These are phyloP conservation scores for Chlamydomonas incerta DNA, from an alignment of 139 green algal species.

Conservation along the genomic window DNA sequence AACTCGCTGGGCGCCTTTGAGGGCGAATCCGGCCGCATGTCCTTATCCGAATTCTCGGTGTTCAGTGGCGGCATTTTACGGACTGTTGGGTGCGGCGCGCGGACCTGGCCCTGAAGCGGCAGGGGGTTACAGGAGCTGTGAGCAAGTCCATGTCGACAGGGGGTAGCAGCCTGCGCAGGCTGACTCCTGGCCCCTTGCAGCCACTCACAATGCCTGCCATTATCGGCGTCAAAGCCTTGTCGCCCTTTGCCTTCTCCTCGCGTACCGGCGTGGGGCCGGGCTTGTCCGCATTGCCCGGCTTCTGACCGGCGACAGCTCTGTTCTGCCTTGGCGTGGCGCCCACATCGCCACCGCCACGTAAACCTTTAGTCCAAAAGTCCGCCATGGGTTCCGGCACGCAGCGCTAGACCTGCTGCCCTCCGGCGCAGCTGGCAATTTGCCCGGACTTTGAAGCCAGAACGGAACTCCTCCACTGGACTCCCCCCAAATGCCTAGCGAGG, in stretches of 20 bases:
- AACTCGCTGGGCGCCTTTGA: conserved; percentile 4
- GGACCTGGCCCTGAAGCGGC: no score
- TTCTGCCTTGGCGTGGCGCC: neutral
- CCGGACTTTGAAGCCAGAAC: no score
- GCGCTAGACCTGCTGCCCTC: neutral
- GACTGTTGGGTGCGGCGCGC: neutral
- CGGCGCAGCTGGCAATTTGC: no score
- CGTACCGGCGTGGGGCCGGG: neutral
- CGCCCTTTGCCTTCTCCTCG: conserved; percentile 2
- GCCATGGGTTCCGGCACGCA: neutral
- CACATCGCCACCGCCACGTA: conserved; percentile 3
- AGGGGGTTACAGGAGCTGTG: no score
- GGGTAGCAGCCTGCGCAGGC: neutral
- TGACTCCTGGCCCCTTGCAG: no score
- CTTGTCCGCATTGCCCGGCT: neutral
- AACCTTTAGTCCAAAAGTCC: conserved; percentile 3
- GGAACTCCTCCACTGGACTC: no score
- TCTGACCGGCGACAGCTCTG: neutral
- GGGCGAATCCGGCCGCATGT: conserved; percentile 1
- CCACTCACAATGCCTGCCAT: neutral
- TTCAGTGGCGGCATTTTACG: neutral
- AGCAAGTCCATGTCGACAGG: no score
- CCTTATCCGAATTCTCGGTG: neutral
- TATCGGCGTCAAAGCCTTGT: neutral
- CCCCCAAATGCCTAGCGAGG: no score